Percentiles rank a stretch among this genome's conserved stretches.
These are phyloP conservation scores for Termitomyces eurrhizus DNA, from an alignment of 768 basidiomycete genomes.

Conservation along the genomic window DNA sequence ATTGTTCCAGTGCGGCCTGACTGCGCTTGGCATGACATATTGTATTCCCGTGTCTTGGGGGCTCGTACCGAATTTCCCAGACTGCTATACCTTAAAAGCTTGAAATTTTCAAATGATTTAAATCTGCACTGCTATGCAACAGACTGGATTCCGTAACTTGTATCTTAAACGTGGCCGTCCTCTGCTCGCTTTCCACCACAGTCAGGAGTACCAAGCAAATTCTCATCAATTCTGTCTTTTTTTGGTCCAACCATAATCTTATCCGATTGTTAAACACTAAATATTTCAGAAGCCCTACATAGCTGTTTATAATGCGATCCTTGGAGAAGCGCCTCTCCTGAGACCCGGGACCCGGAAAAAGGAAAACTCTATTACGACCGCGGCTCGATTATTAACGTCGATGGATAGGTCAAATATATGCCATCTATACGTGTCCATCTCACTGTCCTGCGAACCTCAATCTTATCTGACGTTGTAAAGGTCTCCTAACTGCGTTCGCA, in stretches of 20 bases:
- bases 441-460: not conserved
- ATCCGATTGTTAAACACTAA: not conserved
- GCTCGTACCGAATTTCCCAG: not conserved
- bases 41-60: not conserved
- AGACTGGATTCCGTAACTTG: not conserved
- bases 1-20: not conserved
- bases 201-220: not conserved
- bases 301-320: not conserved
- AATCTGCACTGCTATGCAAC: not conserved
- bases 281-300: not conserved
- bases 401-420: not conserved
- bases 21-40: not conserved
- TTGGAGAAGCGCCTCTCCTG: not conserved
- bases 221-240: not conserved
- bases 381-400: not conserved
- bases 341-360: not conserved
- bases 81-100: not conserved
- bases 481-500: not conserved
- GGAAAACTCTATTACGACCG: not conserved
- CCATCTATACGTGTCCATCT: not conserved
- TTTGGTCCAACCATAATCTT: not conserved
- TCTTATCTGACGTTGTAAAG: not conserved
- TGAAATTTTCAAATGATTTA: no score
- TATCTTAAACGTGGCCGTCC: not conserved
- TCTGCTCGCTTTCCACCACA: not conserved